Base-by-base conservation (phyloP, 352 stramenopile genomes). In the Phytophthora citricola region DNA sequence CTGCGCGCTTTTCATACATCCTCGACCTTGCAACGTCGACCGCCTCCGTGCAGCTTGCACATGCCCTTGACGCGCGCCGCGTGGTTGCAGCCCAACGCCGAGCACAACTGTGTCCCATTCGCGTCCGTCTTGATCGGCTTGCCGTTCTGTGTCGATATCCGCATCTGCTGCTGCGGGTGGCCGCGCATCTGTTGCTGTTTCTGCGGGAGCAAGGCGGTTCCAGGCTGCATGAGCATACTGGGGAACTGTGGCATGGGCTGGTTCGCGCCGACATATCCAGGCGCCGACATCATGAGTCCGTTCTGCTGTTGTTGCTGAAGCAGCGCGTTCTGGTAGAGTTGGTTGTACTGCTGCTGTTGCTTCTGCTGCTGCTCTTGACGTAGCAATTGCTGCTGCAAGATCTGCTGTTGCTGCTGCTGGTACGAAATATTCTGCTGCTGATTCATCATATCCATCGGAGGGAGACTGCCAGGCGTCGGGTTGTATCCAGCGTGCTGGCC, bases 1-100 rank as follows among this genome's bases (percentile, higher is more conserved):
- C 62, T 95, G 87, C 24, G 85, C 85, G 60, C 83, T 93, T 69
- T 94, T 94, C 87, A 93, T 95, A 65, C 87, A 95, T 24, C 87
- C 41, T 95, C 87, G 29, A 94, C 85, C 63, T 94, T 95, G 79
- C 87, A 95, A 12, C 87, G 78, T 17, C 85, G 76, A 0, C 87
- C 87, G 15, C 87, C 87, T 15, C 87, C 87, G 50, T 95, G 87
- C 8, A 92, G 58, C 64, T 95, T 95, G 75, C 87, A 95, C 87
- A 95, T 94, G 26, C 87, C 87, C 64, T 93, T 93, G 32, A 92
- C 79, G 0, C 85, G 81, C 5, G 87, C 85, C 1, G 83, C 73
- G 65, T 95, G 85, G 69, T 87, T 92, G 72, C 87, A 95, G 14
- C 87, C 87, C 15, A 91, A 65, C 5, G 87, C 83, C 20, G 85